These are phyloP conservation scores for Ilex paraguariensis DNA, from an alignment of 305 asterid species.

Conservation along the genomic window DNA sequence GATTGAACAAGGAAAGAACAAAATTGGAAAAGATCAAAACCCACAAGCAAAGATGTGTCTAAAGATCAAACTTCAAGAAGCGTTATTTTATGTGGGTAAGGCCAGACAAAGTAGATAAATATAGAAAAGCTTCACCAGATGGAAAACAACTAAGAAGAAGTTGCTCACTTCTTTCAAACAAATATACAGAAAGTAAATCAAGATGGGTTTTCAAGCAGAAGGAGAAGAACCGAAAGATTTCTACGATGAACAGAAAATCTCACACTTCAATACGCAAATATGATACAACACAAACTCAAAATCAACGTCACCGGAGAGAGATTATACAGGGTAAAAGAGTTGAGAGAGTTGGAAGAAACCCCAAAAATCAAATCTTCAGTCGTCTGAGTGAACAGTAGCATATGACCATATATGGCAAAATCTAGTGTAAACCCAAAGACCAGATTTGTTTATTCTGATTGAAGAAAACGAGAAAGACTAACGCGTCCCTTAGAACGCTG, in stretches of 20 bases:
- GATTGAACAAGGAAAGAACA: slow-evolving; percentile 29
- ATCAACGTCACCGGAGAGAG: slow-evolving; percentile 18
- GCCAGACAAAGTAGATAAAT: slow-evolving; percentile 29
- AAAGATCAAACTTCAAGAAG: slow-evolving; percentile 28
- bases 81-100: slow-evolving; percentile 88
- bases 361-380: slow-evolving; percentile 31
- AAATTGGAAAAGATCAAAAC: slow-evolving; percentile 25
- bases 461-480: slow-evolving; percentile 18
- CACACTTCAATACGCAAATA: slow-evolving; percentile 4
- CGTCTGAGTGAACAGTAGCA: slow-evolving; percentile 40
- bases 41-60: slow-evolving; percentile 24
- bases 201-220: slow-evolving; percentile 10
- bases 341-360: slow-evolving; percentile 14
- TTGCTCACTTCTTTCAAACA: slow-evolving; percentile 21
- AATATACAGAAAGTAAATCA: slow-evolving; percentile 31
- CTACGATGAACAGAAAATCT: slow-evolving; percentile 18
- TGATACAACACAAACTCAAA: slow-evolving; percentile 17
- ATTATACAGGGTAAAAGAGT: background rate
- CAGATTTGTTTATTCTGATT: slow-evolving; percentile 36
- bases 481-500: slow-evolving; percentile 16
- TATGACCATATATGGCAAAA: slow-evolving; percentile 13
- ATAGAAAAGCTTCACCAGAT: slow-evolving; percentile 29
- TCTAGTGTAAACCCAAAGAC: slow-evolving; percentile 17
- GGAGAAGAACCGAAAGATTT: slow-evolving; percentile 23
- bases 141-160: slow-evolving; percentile 43